Conservation (phyloP, 208 protist species). For the Leishmania major region DNA sequence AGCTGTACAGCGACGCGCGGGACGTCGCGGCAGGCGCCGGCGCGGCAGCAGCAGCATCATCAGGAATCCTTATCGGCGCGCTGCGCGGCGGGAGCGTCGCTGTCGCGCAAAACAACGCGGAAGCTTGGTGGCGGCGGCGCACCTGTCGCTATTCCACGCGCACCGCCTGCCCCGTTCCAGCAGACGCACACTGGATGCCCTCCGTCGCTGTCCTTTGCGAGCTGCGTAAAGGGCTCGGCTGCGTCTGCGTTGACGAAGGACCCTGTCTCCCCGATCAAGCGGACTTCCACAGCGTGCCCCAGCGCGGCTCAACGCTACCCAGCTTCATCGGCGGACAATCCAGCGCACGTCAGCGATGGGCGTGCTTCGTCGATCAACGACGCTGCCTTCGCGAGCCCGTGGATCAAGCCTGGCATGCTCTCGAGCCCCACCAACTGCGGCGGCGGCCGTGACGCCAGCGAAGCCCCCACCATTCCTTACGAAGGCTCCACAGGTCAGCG, state of each 20-base stretch:
- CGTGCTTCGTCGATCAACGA: conserved; percentile 5
- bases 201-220: conserved; percentile 16
- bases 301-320: conserved; percentile 25
- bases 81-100: background rate
- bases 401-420: conserved; percentile 21
- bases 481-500: conserved; percentile 33
- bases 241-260: conserved; percentile 3
- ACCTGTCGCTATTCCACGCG: background rate
- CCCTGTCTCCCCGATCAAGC: conserved; percentile 32
- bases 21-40: background rate
- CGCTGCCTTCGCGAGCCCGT: conserved; percentile 21
- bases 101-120: conserved; percentile 12
- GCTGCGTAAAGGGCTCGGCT: background rate
- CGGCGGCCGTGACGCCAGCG: conserved; percentile 29
- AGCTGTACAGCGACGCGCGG: background rate
- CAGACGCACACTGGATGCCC: conserved; percentile 28
- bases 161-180: conserved; percentile 19
- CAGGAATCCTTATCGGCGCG: conserved; percentile 4
- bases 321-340: conserved; percentile 6
- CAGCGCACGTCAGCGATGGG: conserved; percentile 1
- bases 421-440: conserved; percentile 36
- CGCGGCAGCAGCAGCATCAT: background rate
- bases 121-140: background rate
- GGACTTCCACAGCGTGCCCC: conserved; percentile 31
- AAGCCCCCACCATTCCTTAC: conserved; percentile 36